Conservation (phyloP, 78 protist species). For the Acrasis kona region DNA sequence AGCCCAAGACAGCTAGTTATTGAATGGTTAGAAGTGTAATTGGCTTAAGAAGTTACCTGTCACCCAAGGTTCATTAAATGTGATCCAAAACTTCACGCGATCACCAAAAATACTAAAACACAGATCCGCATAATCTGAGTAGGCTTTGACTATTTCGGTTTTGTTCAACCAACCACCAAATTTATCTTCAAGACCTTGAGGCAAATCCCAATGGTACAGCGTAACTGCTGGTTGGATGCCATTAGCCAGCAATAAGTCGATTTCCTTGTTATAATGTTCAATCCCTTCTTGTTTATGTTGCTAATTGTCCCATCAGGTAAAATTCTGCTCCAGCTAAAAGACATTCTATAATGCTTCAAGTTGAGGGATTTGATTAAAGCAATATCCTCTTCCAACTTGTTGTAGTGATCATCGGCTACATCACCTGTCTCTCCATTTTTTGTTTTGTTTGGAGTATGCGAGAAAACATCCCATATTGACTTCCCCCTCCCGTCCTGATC, state of each 20-base stretch:
- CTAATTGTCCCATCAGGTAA: conserved; percentile 23
- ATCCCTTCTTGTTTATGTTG: conserved; percentile 26
- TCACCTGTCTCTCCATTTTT: conserved; percentile 36
- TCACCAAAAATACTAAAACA: conserved; percentile 35
- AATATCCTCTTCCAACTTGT: conserved; percentile 21
- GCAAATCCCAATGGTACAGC: conserved; percentile 65
- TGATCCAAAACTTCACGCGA: conserved; percentile 35
- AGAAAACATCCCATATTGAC: neutral
- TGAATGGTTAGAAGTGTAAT: conserved; percentile 26
- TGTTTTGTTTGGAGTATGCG: neutral
- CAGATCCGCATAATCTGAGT: conserved; percentile 32
- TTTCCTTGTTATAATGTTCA: neutral
- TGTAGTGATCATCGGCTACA: conserved; percentile 46
- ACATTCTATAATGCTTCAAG: conserved; percentile 23
- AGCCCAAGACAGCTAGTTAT: conserved; percentile 19
- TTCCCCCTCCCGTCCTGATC: conserved; percentile 2
- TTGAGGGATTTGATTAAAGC: conserved; percentile 18
- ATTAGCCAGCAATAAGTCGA: conserved; percentile 20
- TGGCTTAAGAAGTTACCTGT: neutral
- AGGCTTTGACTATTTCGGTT: conserved; percentile 1
- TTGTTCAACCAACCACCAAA: neutral
- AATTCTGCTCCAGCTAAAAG: conserved; percentile 42
- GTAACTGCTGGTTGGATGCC: conserved; percentile 42
- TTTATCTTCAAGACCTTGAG: conserved; percentile 27
- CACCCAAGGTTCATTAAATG: conserved; percentile 54